Evolutionary conservation across 352 stramenopile genomes (phyloP).

Genomic region (Globisporangium nagaii): DNA sequence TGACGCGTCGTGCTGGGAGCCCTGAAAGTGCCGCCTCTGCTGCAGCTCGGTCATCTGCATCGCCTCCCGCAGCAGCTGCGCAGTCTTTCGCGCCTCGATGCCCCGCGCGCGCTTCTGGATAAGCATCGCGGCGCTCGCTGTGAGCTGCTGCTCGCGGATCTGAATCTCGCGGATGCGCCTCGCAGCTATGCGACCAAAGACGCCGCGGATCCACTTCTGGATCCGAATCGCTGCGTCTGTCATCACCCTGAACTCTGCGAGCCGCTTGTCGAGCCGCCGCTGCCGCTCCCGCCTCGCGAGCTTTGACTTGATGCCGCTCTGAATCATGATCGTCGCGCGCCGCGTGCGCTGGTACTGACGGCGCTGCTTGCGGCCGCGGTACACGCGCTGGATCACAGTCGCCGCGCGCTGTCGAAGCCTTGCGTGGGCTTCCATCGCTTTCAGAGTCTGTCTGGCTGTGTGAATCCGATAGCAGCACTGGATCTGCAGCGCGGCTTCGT

Average conservation of each 20-base stretch:
- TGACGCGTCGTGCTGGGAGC: constrained; percentile 23
- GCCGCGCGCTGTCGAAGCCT: constrained; percentile 10
- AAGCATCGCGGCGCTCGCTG: constrained; percentile 34
- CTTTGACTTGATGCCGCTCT: constrained; percentile 32
- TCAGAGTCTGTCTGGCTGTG: constrained; percentile 9
- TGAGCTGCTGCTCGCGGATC: constrained; percentile 18
- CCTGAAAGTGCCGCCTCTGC: constrained; percentile 33
- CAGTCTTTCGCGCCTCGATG: constrained; percentile 31
- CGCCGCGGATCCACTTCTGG: constrained; percentile 27
- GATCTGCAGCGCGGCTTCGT: constrained; percentile 24
- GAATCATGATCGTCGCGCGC: constrained; percentile 32
- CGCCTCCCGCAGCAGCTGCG: constrained; percentile 31
- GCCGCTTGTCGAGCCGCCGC: constrained; percentile 3
- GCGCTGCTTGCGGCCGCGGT: constrained; percentile 17
- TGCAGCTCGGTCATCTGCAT: constrained; percentile 38
- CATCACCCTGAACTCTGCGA: constrained; percentile 7
- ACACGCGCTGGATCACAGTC: constrained; percentile 33
- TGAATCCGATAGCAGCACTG: constrained; percentile 34
- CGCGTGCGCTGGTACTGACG: constrained; percentile 11
- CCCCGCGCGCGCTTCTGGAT: constrained; percentile 54
- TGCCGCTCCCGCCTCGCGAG: constrained; percentile 23
- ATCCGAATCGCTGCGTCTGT: constrained; percentile 20
- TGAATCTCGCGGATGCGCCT: constrained; percentile 20
- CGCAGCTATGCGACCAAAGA: constrained; percentile 18
- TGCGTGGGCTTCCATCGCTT: neutral